Evolutionary conservation across 1,284 basidiomycete species (phyloP), one percentile per base, ranked within the genome.

Genomic region (Volvariella volvacea): DNA sequence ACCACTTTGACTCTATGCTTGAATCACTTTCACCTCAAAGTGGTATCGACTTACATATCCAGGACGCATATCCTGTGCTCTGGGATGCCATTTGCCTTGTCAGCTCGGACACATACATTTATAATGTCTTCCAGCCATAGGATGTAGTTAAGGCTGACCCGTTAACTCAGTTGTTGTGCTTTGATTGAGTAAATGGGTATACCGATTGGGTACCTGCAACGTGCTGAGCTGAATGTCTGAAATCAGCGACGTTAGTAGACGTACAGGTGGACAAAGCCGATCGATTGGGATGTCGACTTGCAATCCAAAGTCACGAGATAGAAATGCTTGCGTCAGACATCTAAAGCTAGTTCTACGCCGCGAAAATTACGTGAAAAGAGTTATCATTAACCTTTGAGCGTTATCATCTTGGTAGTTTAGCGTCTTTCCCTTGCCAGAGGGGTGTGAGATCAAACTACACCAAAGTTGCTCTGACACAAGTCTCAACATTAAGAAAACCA

Each of bases 231-330:
- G 33, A 21, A 40, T n/a, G 40, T 28, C 7, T 21, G 41, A 22
- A 16, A 15, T 15, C 9, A 33, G 38, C 3, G 31, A 16, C 28
- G 16, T 21, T 31, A 34, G 3, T 19, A 4, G 10, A 56, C 78
- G 52, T 54, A 94, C 91, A 0, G 92, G 87, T 16, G 92, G 92
- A 63, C 92, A 95, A 2, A 96, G 65, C 42, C 92, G 67, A 60
- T 90, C 76, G 1, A 71, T 60, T 1, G 88, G 82, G 6, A 95
- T 60, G 3, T 66, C 56, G 0, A 94, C 51, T 16, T 68, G 63
- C 33, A 95, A 58, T 0, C 66, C 61, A 56, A 92, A 94, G 61
- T 94, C 90, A 15, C 80, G 73, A 48, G 74, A 64, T 16, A 94
- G 71, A 14, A 95, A 66, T 0, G 88, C 87, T 49, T 81, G 70